These are phyloP conservation scores for Aspergillus nidulans DNA, from an alignment of 495 filamentous ascomycete genomes.

Conservation along the genomic window DNA sequence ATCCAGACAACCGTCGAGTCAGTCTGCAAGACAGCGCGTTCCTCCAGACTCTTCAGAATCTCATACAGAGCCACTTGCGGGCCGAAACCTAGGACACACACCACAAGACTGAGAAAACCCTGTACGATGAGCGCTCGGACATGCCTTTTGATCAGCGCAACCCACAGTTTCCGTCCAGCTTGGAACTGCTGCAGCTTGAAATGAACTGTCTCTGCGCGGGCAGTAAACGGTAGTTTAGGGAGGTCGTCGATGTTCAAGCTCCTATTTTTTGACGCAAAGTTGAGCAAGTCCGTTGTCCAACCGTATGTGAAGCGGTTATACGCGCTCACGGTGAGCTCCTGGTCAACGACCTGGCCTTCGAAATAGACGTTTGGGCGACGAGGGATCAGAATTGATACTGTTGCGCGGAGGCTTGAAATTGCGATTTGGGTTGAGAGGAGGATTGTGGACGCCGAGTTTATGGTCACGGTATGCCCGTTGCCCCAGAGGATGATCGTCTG, in stretches of 20 bases:
- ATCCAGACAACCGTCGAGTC: constrained; percentile 50
- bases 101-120: constrained; percentile 46
- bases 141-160: constrained; percentile 53
- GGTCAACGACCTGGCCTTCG: constrained; percentile 57
- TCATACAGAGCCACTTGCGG: constrained; percentile 67
- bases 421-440: constrained; percentile 22
- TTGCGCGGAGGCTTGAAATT: constrained; percentile 26
- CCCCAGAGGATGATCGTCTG: constrained; percentile 20
- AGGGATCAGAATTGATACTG: constrained; percentile 46
- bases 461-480: constrained; percentile 2
- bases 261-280: constrained; percentile 48
- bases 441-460: constrained; percentile 10
- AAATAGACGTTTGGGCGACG: constrained; percentile 62
- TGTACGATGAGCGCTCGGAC: constrained; percentile 50
- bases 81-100: constrained; percentile 56
- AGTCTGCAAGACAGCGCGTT: constrained; percentile 28
- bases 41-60: constrained; percentile 60
- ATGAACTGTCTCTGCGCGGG: constrained; percentile 26
- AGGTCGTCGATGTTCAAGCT: constrained; percentile 57
- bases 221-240: constrained; percentile 36
- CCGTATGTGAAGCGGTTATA: constrained; percentile 58
- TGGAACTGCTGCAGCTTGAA: constrained; percentile 48
- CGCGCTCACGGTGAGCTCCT: constrained; percentile 56
- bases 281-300: constrained; percentile 56
- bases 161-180: constrained; percentile 55